Percentiles rank a stretch among this genome's conserved stretches.
Evolutionary conservation across 306 rosid species (phyloP).

Genomic region (Vigna hirtella): DNA sequence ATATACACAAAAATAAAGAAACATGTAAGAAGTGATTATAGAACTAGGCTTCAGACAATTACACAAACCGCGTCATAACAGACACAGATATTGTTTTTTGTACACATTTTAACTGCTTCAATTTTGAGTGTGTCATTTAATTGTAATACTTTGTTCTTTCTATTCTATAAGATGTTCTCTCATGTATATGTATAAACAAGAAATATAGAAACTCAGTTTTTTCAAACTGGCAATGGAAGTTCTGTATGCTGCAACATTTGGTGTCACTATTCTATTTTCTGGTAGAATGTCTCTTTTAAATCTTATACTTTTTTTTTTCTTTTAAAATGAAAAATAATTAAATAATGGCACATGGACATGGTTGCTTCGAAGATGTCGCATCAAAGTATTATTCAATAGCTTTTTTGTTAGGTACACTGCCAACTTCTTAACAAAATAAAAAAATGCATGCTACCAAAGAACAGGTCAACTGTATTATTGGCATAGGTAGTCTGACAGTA

Average conservation of each 20-base stretch:
- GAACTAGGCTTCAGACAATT: conserved; percentile 37
- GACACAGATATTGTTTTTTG: conserved; percentile 36
- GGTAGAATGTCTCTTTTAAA: not conserved
- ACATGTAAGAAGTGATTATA: conserved; percentile 18
- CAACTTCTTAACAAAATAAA: conserved; percentile 14
- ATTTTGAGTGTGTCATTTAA: conserved; percentile 41
- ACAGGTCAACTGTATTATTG: conserved; percentile 37
- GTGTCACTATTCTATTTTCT: conserved; percentile 24
- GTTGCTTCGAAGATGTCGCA: conserved; percentile 31
- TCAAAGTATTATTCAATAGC: conserved; percentile 37
- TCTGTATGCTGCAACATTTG: not conserved
- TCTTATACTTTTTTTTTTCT: not conserved
- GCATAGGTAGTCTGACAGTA: not conserved
- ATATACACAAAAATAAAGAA: conserved; percentile 18
- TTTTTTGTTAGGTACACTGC: conserved; percentile 33
- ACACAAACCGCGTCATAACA: conserved; percentile 37
- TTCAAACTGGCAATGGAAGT: not conserved
- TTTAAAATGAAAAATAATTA: conserved; percentile 3
- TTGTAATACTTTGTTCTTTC: conserved; percentile 34
- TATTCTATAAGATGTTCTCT: conserved; percentile 16
- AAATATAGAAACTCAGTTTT: not conserved
- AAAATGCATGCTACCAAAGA: conserved; percentile 32
- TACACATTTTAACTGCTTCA: conserved; percentile 44
- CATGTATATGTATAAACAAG: not conserved
- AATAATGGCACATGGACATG: not conserved